A percentile compares a stretch with the other conserved stretches of the same genome.
These are phyloP conservation scores for Aspergillus quadricinctus DNA, from an alignment of 2,329 filamentous ascomycete species.

Conservation along the genomic window DNA sequence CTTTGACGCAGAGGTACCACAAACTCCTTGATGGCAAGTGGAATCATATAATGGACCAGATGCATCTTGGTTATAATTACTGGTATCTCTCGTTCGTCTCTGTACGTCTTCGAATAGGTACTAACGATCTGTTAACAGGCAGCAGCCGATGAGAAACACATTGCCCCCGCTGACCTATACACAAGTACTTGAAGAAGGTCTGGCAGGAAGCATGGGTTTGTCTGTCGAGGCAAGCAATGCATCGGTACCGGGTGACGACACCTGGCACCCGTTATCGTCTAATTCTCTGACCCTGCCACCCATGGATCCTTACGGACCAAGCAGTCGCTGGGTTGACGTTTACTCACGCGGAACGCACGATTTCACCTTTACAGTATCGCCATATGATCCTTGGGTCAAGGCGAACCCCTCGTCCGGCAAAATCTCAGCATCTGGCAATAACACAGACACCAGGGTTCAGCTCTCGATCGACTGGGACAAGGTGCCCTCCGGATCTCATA, in stretches of 20 bases:
- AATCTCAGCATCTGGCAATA: conserved; percentile 41
- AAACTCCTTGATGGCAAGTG: conserved; percentile 58
- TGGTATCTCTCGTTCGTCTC: conserved; percentile 25
- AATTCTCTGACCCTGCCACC: conserved; percentile 52
- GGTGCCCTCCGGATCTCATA: conserved; percentile 36
- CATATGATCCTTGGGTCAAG: conserved; percentile 49
- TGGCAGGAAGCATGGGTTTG: conserved; percentile 61
- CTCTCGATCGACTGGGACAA: conserved; percentile 55
- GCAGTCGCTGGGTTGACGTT: conserved; percentile 59
- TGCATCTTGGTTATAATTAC: conserved; percentile 47
- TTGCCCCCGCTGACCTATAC: conserved; percentile 60
- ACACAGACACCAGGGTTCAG: conserved; percentile 50
- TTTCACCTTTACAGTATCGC: conserved; percentile 51
- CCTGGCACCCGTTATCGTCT: conserved; percentile 52
- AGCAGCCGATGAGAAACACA: conserved; percentile 68
- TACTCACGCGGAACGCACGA: conserved; percentile 55
- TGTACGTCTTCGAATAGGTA: conserved; percentile 24
- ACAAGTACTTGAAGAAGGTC: conserved; percentile 52
- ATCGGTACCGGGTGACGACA: conserved; percentile 63
- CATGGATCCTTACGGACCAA: conserved; percentile 56
- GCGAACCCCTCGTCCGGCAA: conserved; percentile 49
- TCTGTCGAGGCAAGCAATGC: conserved; percentile 63
- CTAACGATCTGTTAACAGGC: conserved; percentile 47
- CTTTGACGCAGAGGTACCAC: conserved; percentile 56
- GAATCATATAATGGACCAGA: conserved; percentile 58